Conservation (phyloP, 2,329 filamentous ascomycete genomes). For the Diaporthe batatas region DNA sequence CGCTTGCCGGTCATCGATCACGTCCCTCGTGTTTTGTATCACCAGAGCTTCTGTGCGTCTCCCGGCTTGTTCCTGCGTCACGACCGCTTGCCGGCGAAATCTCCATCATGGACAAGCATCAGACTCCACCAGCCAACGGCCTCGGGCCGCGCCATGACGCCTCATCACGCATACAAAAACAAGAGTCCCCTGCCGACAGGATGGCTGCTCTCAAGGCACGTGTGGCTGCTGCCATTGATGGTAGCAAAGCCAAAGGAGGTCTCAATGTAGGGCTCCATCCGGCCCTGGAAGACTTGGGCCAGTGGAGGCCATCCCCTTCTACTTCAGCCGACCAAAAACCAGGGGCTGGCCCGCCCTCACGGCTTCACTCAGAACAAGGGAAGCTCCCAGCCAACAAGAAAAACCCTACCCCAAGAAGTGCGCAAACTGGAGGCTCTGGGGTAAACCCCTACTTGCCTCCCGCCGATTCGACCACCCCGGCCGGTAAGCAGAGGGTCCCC, state of each 20-base stretch:
- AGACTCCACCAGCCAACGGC: constrained; percentile 55
- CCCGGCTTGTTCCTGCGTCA: neutral
- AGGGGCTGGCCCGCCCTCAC: constrained; percentile 50
- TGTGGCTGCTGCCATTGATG: constrained; percentile 79
- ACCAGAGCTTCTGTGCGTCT: neutral
- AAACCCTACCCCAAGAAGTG: constrained; percentile 22
- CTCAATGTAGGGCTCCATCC: constrained; percentile 84
- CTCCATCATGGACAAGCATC: constrained; percentile 64
- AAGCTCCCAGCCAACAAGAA: constrained; percentile 39
- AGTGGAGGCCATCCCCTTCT: constrained; percentile 57
- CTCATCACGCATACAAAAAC: constrained; percentile 66
- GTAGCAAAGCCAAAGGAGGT: constrained; percentile 73
- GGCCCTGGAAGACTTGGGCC: constrained; percentile 72
- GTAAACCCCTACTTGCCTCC: constrained; percentile 89
- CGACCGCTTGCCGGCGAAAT: neutral
- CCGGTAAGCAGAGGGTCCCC: constrained; percentile 74
- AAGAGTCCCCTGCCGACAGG: constrained; percentile 71
- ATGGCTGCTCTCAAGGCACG: constrained; percentile 84
- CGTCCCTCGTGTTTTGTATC: neutral
- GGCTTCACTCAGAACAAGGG: constrained; percentile 45
- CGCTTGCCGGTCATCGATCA: constrained; percentile 1
- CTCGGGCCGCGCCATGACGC: constrained; percentile 70
- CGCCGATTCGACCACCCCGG: constrained; percentile 74
- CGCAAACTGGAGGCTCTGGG: constrained; percentile 21
- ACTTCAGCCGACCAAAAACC: constrained; percentile 53